Evolutionary conservation across 2,329 filamentous ascomycete species (phyloP).

Genomic region (Tolypocladium album): DNA sequence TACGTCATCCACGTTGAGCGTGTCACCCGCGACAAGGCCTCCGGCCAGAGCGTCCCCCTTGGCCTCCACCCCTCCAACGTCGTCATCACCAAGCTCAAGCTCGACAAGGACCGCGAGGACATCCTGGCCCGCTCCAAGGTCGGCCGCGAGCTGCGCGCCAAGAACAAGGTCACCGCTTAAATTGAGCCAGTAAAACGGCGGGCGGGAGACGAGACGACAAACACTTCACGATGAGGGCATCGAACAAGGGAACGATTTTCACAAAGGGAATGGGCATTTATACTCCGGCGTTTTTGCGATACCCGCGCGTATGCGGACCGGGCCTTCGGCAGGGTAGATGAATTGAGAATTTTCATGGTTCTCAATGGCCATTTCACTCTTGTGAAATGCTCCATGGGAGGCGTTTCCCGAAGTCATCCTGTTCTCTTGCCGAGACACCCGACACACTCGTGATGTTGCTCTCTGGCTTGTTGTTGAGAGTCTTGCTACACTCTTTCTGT

Average conservation of each 20-base stretch:
- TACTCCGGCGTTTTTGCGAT: conserved; percentile 27
- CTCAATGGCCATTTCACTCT: conserved; percentile 65
- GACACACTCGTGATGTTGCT: conserved; percentile 5
- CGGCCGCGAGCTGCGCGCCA: conserved; percentile 66
- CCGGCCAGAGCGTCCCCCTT: conserved; percentile 89
- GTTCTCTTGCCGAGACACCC: neutral
- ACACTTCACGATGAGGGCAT: conserved; percentile 9
- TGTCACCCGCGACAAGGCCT: conserved; percentile 92
- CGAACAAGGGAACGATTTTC: conserved; percentile 10
- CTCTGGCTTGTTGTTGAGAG: neutral
- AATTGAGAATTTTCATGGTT: conserved; percentile 33
- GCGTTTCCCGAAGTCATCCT: conserved; percentile 55
- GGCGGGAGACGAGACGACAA: conserved; percentile 7
- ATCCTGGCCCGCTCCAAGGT: conserved; percentile 78
- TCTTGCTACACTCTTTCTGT: neutral
- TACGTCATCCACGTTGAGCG: conserved; percentile 97
- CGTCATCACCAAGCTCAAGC: conserved; percentile 97
- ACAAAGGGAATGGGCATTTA: conserved; percentile 22
- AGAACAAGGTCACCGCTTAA: conserved; percentile 56
- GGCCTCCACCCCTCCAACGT: conserved; percentile 95
- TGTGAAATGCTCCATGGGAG: conserved; percentile 70
- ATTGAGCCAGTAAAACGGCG: conserved; percentile 3
- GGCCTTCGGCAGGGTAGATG: conserved; percentile 28
- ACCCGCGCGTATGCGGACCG: conserved; percentile 17
- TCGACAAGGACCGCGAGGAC: conserved; percentile 87